Evolutionary conservation across 2,329 filamentous ascomycete species (phyloP), one percentile per base, ranked within the genome.

Genomic region (Cladosporium sp.): DNA sequence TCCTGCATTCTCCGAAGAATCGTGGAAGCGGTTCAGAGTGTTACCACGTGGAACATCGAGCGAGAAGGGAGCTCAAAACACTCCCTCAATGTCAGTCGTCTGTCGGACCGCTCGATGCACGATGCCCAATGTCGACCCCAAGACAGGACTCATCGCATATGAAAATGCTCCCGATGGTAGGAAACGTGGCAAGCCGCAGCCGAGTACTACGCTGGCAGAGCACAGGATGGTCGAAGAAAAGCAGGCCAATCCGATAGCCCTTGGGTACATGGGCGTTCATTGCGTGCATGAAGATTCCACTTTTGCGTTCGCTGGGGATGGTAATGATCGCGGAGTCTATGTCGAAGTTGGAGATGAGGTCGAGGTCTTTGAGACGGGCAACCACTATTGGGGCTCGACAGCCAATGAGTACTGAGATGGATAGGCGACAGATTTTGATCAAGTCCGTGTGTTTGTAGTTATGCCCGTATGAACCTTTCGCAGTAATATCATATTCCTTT

Each of bases 161-260:
- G 30, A 45, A 30, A 13, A 36, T 18, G 9, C 43, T 24, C 43
- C 30, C 2, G 15, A 17, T 2, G 43, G 43, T 7, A 37, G 43
- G n/a, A 45, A 45, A 19, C 34, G 32, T 7, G 43, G 43, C 6
- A 45, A 45, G 43, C 43, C 32, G 11, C 43, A 45, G 20, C 43
- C 43, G 3, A 45, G 43, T n/a, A 45, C 43, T 3, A 45, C 32
- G 8, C 17, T 45, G 3, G 32, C 20, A n/a, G 32, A 43, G 15
- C 15, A 22, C 18, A 17, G 32, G 17, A 45, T 36, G 30, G 43
- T 45, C n/a, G 30, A 37, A n/a, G 30, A 45, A 11, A 45, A 45
- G 43, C 30, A 37, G 20, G 43, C 20, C 18, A 45, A 45, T 13
- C 43, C 43, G 19, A 24, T 27, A 7, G 43, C 43, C 8, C 32